Conservation (phyloP, 495 filamentous ascomycete species). For the Parathielavia hyrcaniae region DNA sequence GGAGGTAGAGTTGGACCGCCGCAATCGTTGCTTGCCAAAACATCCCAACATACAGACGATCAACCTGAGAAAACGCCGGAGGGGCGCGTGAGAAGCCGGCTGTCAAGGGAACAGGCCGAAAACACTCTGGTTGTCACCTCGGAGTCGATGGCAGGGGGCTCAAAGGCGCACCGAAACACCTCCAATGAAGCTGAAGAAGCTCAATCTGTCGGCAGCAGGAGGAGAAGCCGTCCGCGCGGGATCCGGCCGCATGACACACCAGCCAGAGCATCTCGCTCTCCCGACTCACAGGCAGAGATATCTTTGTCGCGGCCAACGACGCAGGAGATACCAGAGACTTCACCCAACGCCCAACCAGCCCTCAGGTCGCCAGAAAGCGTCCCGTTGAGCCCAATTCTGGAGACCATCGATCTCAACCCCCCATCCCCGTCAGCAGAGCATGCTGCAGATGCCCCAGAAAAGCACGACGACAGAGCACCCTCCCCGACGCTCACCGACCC, state of each 20-base stretch:
- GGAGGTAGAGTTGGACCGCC: neutral
- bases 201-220: neutral
- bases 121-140: too few relatives aligned
- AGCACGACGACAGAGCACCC: neutral
- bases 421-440: constrained; percentile 4
- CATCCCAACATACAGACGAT: neutral
- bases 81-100: neutral
- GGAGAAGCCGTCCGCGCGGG: neutral
- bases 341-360: neutral
- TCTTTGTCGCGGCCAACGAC: neutral
- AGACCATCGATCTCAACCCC: constrained; percentile 1
- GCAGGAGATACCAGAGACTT: constrained; percentile 11
- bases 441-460: neutral
- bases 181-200: neutral
- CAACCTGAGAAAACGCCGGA: neutral
- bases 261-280: neutral
- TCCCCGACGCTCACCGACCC: constrained; percentile 15
- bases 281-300: neutral
- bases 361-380: neutral
- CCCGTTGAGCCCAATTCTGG: neutral
- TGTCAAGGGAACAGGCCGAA: too few relatives aligned
- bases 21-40: neutral
- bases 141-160: too few relatives aligned
- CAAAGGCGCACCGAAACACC: too few relatives aligned
- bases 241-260: neutral